Evolutionary conservation across 2,329 filamentous ascomycete genomes (phyloP).

Genomic region (Aspergillus pseudoglaucus): DNA sequence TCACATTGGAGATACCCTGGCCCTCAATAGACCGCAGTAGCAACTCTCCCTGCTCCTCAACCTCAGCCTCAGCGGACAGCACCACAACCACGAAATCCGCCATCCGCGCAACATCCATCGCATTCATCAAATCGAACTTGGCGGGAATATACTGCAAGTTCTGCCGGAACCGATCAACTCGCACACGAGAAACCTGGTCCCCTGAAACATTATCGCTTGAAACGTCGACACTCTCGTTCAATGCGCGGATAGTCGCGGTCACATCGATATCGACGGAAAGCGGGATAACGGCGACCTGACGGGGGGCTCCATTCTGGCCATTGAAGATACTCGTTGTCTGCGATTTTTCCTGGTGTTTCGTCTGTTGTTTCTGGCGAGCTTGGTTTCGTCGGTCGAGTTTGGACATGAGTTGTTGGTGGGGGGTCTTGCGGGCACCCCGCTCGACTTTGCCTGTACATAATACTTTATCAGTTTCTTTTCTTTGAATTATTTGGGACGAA

Average conservation of each 20-base stretch:
- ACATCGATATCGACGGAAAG: constrained; percentile 68
- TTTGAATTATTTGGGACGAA: background rate
- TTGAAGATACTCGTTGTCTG: constrained; percentile 74
- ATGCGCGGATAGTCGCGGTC: constrained; percentile 56
- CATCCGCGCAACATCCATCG: constrained; percentile 76
- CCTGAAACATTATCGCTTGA: constrained; percentile 54
- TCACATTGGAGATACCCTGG: constrained; percentile 89
- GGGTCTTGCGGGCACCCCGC: constrained; percentile 71
- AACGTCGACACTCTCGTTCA: constrained; percentile 77
- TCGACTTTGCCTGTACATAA: constrained; percentile 66
- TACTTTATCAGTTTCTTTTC: background rate
- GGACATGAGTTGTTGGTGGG: constrained; percentile 94
- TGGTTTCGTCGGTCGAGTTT: constrained; percentile 94
- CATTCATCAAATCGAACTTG: constrained; percentile 65
- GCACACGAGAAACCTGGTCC: constrained; percentile 55
- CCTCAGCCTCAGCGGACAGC: constrained; percentile 70
- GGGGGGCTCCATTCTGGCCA: constrained; percentile 79
- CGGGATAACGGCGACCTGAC: constrained; percentile 82
- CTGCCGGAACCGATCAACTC: constrained; percentile 89
- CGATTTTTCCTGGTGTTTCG: constrained; percentile 76
- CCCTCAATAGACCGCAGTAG: constrained; percentile 83
- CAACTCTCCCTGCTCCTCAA: constrained; percentile 72
- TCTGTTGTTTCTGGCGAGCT: constrained; percentile 78
- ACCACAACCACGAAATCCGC: constrained; percentile 90
- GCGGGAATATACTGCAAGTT: constrained; percentile 79